Percentiles rank a stretch among this genome's conserved stretches.
Conservation (phyloP, 805 yeast species). For the Alloascoidea africana region DNA sequence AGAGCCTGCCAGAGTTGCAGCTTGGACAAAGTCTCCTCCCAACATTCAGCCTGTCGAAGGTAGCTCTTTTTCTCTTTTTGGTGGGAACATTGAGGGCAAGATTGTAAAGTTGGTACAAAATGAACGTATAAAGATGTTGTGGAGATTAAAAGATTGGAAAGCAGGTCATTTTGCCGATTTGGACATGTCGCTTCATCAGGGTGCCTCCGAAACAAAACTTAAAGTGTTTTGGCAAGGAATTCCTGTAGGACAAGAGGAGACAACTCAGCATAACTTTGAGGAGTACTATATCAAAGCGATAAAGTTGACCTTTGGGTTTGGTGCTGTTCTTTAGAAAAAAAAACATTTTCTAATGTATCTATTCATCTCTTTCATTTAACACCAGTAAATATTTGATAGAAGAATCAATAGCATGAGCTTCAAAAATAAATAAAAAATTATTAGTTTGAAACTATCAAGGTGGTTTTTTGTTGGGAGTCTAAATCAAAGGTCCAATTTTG, state of each 20-base stretch:
- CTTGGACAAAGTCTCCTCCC: slow-evolving; percentile 78
- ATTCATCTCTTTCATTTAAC: too few relatives aligned
- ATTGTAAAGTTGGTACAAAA: slow-evolving; percentile 42
- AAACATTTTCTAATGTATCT: too few relatives aligned
- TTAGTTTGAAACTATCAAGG: too few relatives aligned
- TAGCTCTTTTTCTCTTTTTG: slow-evolving; percentile 53
- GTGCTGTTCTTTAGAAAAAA: slow-evolving; percentile 1
- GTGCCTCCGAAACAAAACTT: slow-evolving; percentile 71
- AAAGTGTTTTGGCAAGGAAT: slow-evolving; percentile 73
- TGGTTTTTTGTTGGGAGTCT: too few relatives aligned
- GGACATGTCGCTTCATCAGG: slow-evolving; percentile 53
- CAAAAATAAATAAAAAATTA: too few relatives aligned
- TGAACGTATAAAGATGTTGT: slow-evolving; percentile 49
- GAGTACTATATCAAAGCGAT: slow-evolving; percentile 83
- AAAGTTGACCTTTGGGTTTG: slow-evolving; percentile 72
- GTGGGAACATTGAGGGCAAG: slow-evolving; percentile 74
- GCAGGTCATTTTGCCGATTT: slow-evolving; percentile 65
- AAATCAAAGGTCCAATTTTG: too few relatives aligned
- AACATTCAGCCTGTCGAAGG: slow-evolving; percentile 44
- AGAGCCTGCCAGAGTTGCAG: slow-evolving; percentile 66
- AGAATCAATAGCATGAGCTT: too few relatives aligned
- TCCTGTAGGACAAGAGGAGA: slow-evolving; percentile 93
- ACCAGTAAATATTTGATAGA: too few relatives aligned
- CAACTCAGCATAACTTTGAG: slow-evolving; percentile 68
- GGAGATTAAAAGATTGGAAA: slow-evolving; percentile 90